These are phyloP conservation scores for Tetramitus jugosus DNA, from an alignment of 208 protist species.

Conservation along the genomic window DNA sequence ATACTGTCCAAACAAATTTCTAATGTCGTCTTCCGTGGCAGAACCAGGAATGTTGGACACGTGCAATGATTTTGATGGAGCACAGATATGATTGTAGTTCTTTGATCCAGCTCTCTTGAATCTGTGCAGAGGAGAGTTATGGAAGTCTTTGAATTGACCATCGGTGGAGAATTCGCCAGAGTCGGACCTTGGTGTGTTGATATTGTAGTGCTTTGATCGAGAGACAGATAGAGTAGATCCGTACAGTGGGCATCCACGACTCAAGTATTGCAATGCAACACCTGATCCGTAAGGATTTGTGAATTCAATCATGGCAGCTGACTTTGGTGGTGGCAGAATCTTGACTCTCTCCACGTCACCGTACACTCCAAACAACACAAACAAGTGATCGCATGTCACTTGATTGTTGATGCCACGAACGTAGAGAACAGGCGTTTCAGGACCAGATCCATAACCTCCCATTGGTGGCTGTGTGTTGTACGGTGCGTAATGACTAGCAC, in stretches of 20 bases:
- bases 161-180: not conserved
- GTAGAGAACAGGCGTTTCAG: not conserved
- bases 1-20: not conserved
- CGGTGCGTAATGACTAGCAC: not conserved
- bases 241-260: not conserved
- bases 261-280: not conserved
- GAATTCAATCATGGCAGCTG: conserved; percentile 4
- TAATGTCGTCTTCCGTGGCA: not conserved
- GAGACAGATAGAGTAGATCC: not conserved
- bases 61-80: not conserved
- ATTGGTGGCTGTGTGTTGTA: not conserved
- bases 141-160: not conserved
- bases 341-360: not conserved
- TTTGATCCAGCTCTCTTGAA: not conserved
- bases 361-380: not conserved
- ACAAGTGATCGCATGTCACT: not conserved
- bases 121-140: conserved; percentile 1
- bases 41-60: not conserved
- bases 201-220: not conserved
- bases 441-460: no score
- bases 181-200: not conserved
- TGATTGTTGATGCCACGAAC: not conserved
- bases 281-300: not conserved
- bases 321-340: not conserved
- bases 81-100: not conserved